phyloP scores from a whole-genome alignment of 1,284 basidiomycete genomes.

The Chondrostereum purpureum region DNA sequence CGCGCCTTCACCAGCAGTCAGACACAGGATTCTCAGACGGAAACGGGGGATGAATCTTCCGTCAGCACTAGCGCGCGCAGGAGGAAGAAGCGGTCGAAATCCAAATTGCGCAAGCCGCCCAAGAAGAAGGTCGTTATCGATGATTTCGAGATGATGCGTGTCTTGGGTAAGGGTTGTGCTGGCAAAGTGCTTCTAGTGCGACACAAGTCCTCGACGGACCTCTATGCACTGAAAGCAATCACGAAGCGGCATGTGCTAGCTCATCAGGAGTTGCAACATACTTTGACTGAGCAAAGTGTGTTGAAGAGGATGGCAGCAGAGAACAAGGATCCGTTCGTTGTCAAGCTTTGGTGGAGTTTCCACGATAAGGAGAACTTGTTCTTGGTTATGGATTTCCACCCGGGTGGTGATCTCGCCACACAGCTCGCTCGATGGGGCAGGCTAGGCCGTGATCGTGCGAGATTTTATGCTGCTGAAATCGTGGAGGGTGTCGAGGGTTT shows the following conservation, averaged over 20 bases:
- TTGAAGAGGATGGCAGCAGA: constrained; percentile 85
- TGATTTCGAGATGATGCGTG: constrained; percentile 95
- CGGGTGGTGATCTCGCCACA: constrained; percentile 93
- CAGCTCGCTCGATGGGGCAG: constrained; percentile 93
- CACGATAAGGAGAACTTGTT: constrained; percentile 94
- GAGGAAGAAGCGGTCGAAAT: constrained; percentile 49
- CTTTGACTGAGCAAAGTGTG: constrained; percentile 90
- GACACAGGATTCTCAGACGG: constrained; percentile 44
- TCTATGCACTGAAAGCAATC: constrained; percentile 94
- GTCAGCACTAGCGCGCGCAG: constrained; percentile 42
- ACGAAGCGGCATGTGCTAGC: constrained; percentile 94
- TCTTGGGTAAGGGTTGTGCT: constrained; percentile 93
- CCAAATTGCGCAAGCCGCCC: constrained; percentile 31
- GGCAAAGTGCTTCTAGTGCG: constrained; percentile 88
- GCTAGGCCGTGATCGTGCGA: constrained; percentile 83
- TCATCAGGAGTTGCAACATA: constrained; percentile 93
- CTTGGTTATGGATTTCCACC: constrained; percentile 92
- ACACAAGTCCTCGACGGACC: constrained; percentile 60
- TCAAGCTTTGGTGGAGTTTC: constrained; percentile 93
- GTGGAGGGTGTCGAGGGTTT: constrained; percentile 92
- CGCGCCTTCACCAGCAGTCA: constrained; percentile 42
- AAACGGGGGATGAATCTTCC: constrained; percentile 55
- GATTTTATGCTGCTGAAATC: constrained; percentile 96
- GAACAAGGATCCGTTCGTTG: constrained; percentile 83
- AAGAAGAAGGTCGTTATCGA: constrained; percentile 73